Conservation (phyloP, 345 rosid species). For the Eucalyptus fibrosa region DNA sequence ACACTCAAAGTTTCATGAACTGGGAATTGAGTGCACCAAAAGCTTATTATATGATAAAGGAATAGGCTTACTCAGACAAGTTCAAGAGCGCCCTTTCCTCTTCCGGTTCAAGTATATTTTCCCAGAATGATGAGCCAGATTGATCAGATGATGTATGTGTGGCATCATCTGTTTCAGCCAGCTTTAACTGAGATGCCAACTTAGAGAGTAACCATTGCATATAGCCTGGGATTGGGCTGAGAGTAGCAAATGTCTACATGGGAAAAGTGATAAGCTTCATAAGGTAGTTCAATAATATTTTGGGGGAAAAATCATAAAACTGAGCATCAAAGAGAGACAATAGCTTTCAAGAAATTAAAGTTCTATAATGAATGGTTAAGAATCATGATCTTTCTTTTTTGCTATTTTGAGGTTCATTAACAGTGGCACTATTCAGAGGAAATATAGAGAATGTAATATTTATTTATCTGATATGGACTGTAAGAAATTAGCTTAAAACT, state of each 20-base stretch:
- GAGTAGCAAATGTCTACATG: conserved; percentile 73
- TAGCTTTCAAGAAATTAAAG: neutral
- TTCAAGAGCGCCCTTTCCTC: conserved; percentile 71
- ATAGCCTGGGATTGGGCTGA: conserved; percentile 90
- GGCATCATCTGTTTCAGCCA: conserved; percentile 29
- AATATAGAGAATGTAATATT: neutral
- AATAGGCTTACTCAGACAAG: conserved; percentile 33
- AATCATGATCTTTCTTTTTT: neutral
- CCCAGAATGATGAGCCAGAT: conserved; percentile 46
- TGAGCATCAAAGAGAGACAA: neutral
- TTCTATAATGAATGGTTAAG: neutral
- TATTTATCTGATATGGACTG: neutral
- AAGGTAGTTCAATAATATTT: neutral
- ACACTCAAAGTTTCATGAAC: neutral
- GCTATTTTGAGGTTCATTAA: neutral
- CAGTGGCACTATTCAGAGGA: neutral
- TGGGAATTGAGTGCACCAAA: neutral
- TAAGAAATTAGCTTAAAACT: neutral
- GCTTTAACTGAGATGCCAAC: conserved; percentile 64
- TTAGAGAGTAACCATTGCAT: conserved; percentile 84
- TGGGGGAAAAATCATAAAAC: neutral
- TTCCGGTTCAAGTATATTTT: conserved; percentile 64
- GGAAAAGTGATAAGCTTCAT: neutral
- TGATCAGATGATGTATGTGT: conserved; percentile 15
- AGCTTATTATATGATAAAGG: neutral